A percentile compares a stretch with the other conserved stretches of the same genome.
Conservation (phyloP, 2,329 filamentous ascomycete genomes). For the Tolypocladium cylindrosporum region DNA sequence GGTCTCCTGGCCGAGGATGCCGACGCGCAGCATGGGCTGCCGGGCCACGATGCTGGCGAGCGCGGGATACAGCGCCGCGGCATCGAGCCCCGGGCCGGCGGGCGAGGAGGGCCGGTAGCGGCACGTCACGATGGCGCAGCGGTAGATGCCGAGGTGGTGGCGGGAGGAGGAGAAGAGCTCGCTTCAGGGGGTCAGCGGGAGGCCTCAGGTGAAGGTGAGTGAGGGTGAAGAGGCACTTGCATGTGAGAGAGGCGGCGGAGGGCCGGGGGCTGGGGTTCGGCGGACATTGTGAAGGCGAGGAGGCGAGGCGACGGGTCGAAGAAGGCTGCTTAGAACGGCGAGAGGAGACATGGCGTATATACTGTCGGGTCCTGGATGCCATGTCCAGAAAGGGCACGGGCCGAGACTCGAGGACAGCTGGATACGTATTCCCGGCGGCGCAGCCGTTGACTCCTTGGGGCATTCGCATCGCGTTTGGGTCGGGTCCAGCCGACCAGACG, state of each 20-base stretch:
- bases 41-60: constrained; percentile 27
- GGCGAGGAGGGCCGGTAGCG: constrained; percentile 24
- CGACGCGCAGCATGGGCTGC: constrained; percentile 38
- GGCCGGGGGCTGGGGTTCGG: background rate
- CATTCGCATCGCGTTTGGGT: too few relatives aligned
- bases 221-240: background rate
- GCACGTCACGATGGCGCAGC: constrained; percentile 33
- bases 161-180: constrained; percentile 35
- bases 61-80: constrained; percentile 22
- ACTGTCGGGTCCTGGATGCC: too few relatives aligned
- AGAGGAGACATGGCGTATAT: background rate
- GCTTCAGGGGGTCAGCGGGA: constrained; percentile 14
- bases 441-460: too few relatives aligned
- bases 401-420: background rate
- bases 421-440: too few relatives aligned
- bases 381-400: background rate
- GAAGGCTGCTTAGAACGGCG: too few relatives aligned
- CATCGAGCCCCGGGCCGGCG: constrained; percentile 1
- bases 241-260: constrained; percentile 1
- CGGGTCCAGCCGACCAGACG: too few relatives aligned
- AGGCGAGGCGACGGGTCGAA: background rate
- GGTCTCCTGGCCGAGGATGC: constrained; percentile 35
- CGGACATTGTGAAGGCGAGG: background rate
- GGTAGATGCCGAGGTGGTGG: constrained; percentile 36
- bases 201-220: background rate